Percentiles rank a stretch among this genome's conserved stretches.
Evolutionary conservation across 192 early-diverging fungal genomes (phyloP).

Genomic region (Rhizophagus prolifer): DNA sequence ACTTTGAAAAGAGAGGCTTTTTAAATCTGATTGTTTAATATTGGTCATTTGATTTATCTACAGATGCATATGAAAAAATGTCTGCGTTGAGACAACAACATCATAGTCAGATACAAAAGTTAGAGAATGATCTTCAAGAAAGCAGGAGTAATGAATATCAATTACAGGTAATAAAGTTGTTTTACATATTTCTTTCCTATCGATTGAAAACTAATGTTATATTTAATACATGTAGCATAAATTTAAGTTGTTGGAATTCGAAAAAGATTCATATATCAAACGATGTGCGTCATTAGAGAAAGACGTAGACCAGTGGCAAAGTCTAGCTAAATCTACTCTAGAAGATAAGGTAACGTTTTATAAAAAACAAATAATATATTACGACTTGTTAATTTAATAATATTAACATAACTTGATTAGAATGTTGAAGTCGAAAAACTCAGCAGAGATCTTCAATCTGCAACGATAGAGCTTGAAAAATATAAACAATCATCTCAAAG

Average conservation of each 20-base stretch:
- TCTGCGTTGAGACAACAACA: neutral
- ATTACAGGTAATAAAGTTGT: neutral
- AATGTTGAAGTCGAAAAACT: neutral
- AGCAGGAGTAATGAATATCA: neutral
- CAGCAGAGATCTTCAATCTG: neutral
- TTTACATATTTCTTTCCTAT: neutral
- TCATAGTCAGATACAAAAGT: neutral
- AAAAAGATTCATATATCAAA: neutral
- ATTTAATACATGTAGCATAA: neutral
- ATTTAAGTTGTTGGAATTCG: neutral
- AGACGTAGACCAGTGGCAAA: conserved; percentile 9
- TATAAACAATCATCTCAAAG: neutral
- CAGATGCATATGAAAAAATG: neutral
- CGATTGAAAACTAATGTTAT: neutral
- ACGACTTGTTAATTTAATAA: neutral
- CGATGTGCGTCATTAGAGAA: neutral
- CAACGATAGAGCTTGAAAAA: neutral
- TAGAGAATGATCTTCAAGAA: conserved; percentile 8
- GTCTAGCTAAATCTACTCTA: neutral
- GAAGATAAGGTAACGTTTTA: neutral
- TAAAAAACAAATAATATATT: neutral
- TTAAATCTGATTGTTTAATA: neutral
- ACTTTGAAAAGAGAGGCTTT: neutral
- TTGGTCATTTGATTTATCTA: neutral
- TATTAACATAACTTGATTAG: neutral